Conservation (phyloP, 2,329 filamentous ascomycete species). For the Penicillium sp. region DNA sequence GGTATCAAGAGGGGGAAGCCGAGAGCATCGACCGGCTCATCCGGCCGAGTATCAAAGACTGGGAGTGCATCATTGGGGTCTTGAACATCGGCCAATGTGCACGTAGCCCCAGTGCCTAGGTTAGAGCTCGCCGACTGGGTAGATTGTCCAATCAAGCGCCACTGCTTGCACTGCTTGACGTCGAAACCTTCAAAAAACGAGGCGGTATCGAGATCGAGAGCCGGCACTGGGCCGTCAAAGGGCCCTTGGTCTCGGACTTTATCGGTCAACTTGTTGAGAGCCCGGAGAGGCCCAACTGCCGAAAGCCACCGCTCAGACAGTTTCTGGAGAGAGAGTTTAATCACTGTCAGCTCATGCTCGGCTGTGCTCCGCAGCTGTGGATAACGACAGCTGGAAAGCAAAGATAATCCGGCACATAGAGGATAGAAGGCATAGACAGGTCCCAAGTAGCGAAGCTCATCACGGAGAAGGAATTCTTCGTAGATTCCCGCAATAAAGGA, state of each 20-base stretch:
- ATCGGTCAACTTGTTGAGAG: slow-evolving; percentile 23
- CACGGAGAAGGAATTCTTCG: slow-evolving; percentile 39
- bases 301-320: slow-evolving; percentile 26
- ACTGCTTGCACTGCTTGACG: slow-evolving; percentile 20
- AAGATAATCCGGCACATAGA: slow-evolving; percentile 37
- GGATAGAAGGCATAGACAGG: slow-evolving; percentile 42
- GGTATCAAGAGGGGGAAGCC: slow-evolving; percentile 15
- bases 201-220: slow-evolving; percentile 15
- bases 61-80: slow-evolving; percentile 6
- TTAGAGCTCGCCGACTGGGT: slow-evolving; percentile 2
- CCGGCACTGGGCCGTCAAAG: slow-evolving; percentile 15
- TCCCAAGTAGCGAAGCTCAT: slow-evolving; percentile 39
- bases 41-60: slow-evolving; percentile 9
- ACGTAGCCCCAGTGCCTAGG: slow-evolving; percentile 7
- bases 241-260: slow-evolving; percentile 21
- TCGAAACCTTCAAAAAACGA: slow-evolving; percentile 25
- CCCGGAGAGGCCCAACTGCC: slow-evolving; percentile 21
- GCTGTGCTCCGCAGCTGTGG: slow-evolving; percentile 25
- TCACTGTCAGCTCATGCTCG: slow-evolving; percentile 21
- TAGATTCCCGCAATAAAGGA: slow-evolving; percentile 42
- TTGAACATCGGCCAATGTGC: slow-evolving; percentile 20
- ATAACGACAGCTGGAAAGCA: slow-evolving; percentile 39
- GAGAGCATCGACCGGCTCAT: slow-evolving; percentile 9
- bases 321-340: slow-evolving; percentile 28
- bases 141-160: slow-evolving; percentile 18